These are phyloP conservation scores for Pythium phragmiticola DNA, from an alignment of 352 stramenopile genomes.

Conservation along the genomic window DNA sequence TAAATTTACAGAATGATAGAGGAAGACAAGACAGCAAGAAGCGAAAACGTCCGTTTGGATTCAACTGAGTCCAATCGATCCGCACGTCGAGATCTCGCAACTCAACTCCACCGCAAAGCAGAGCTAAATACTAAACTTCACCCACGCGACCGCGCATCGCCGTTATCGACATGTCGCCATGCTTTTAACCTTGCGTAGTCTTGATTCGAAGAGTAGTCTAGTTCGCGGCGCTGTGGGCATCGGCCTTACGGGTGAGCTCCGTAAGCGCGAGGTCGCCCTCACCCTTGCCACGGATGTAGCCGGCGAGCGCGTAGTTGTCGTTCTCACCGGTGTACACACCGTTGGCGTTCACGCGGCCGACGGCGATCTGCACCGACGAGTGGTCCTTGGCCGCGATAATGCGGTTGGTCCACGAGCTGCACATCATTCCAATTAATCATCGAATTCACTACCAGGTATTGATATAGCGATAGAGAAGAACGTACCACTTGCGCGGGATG, in stretches of 20 bases:
- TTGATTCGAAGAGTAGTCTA: conserved; percentile 18
- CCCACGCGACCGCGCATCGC: neutral
- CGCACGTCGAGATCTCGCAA: conserved; percentile 13
- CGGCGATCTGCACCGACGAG: conserved; percentile 97
- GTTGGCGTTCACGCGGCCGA: conserved; percentile 96
- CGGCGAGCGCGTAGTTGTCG: conserved; percentile 93
- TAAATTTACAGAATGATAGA: conserved; percentile 6
- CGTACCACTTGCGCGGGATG: conserved; percentile 96
- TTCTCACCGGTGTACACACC: conserved; percentile 96
- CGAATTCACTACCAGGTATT: neutral
- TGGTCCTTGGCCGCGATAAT: conserved; percentile 98
- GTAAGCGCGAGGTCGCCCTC: conserved; percentile 94
- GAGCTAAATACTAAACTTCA: conserved; percentile 22
- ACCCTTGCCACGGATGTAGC: conserved; percentile 97
- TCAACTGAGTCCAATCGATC: conserved; percentile 18
- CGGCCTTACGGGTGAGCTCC: conserved; percentile 68
- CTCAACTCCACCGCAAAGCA: conserved; percentile 18
- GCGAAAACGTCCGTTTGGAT: conserved; percentile 16
- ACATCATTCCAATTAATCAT: conserved; percentile 2
- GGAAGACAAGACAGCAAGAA: neutral
- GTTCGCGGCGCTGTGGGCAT: conserved; percentile 66
- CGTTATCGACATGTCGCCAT: neutral
- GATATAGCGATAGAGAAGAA: conserved; percentile 1
- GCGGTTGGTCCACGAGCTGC: conserved; percentile 97
- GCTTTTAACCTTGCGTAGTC: neutral